These are phyloP conservation scores for Venturia aucupariae DNA, from an alignment of 2,329 filamentous ascomycete species.

Conservation along the genomic window DNA sequence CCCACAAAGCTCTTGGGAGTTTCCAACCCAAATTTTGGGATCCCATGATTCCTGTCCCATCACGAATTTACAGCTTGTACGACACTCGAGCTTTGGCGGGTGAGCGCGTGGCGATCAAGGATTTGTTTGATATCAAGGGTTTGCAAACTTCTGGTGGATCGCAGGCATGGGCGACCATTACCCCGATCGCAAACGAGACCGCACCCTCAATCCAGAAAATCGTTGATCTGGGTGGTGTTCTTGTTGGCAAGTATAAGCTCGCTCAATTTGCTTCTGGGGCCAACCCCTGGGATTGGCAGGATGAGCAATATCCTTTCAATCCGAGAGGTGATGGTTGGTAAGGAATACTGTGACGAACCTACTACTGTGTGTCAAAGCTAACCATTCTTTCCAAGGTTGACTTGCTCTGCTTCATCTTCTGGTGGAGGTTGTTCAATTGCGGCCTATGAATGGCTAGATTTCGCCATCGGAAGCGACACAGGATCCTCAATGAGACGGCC, in stretches of 20 bases:
- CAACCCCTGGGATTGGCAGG: constrained; percentile 40
- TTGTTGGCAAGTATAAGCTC: constrained; percentile 39
- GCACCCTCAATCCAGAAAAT: constrained; percentile 45
- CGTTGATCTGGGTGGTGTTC: constrained; percentile 49
- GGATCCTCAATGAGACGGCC: constrained; percentile 43
- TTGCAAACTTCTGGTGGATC: constrained; percentile 49
- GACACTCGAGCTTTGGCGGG: constrained; percentile 49
- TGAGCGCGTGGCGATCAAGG: constrained; percentile 53
- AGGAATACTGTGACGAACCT: constrained; percentile 21
- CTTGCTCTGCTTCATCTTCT: constrained; percentile 36
- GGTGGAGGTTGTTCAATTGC: constrained; percentile 37
- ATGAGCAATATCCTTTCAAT: constrained; percentile 37
- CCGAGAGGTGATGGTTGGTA: constrained; percentile 38
- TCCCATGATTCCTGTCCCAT: constrained; percentile 44
- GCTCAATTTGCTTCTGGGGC: constrained; percentile 38
- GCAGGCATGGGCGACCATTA: constrained; percentile 47
- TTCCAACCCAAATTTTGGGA: constrained; percentile 22
- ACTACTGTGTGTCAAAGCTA: background rate
- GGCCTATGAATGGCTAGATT: constrained; percentile 41
- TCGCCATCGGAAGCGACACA: constrained; percentile 42
- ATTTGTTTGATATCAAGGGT: constrained; percentile 51
- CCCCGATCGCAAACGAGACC: constrained; percentile 37
- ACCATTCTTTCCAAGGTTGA: background rate
- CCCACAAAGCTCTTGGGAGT: constrained; percentile 24
- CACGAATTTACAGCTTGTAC: constrained; percentile 44